Evolutionary conservation across 768 basidiomycete genomes (phyloP).

Genomic region (Amanita exitialis): DNA sequence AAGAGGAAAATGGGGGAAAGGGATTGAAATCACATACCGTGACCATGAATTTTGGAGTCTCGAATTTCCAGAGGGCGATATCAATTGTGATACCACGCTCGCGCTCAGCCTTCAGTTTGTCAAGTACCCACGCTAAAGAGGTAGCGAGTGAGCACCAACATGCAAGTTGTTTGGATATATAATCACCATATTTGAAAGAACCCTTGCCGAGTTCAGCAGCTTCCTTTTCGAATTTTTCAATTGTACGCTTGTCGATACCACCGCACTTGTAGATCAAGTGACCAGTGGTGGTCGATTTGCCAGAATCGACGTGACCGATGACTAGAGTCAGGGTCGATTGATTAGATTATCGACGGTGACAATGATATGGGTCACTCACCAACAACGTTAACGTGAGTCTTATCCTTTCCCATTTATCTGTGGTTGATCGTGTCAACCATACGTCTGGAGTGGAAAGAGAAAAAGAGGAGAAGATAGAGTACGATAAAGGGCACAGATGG

Average conservation of each 20-base stretch:
- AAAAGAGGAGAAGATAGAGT: slow-evolving; percentile 11
- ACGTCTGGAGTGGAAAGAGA: slow-evolving; percentile 9
- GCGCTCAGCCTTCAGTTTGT: slow-evolving; percentile 99
- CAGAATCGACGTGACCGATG: slow-evolving; percentile 99
- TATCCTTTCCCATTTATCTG: slow-evolving; percentile 89
- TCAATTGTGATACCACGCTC: slow-evolving; percentile 99
- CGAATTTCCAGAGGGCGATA: slow-evolving; percentile 99
- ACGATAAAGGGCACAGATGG: slow-evolving; percentile 10
- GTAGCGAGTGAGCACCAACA: slow-evolving; percentile 16
- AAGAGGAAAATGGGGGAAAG: slow-evolving; percentile 13
- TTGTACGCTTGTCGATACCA: slow-evolving; percentile 99
- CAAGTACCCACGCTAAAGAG: slow-evolving; percentile 91
- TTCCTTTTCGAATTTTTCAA: slow-evolving; percentile 99
- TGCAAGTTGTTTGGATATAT: slow-evolving; percentile 5
- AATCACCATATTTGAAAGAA: slow-evolving; percentile 92
- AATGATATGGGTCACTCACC: slow-evolving; percentile 44
- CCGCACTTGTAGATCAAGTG: slow-evolving; percentile 99
- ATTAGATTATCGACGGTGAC: slow-evolving; percentile 11
- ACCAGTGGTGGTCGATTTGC: slow-evolving; percentile 99
- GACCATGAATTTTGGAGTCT: slow-evolving; percentile 94
- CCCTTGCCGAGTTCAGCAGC: slow-evolving; percentile 99
- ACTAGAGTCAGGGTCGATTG: slow-evolving; percentile 37
- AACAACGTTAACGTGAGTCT: slow-evolving; percentile 95
- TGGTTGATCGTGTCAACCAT: neutral
- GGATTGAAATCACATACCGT: slow-evolving; percentile 46